These are phyloP conservation scores for Stereocaulon alpinum DNA, from an alignment of 495 filamentous ascomycete genomes.

Conservation along the genomic window DNA sequence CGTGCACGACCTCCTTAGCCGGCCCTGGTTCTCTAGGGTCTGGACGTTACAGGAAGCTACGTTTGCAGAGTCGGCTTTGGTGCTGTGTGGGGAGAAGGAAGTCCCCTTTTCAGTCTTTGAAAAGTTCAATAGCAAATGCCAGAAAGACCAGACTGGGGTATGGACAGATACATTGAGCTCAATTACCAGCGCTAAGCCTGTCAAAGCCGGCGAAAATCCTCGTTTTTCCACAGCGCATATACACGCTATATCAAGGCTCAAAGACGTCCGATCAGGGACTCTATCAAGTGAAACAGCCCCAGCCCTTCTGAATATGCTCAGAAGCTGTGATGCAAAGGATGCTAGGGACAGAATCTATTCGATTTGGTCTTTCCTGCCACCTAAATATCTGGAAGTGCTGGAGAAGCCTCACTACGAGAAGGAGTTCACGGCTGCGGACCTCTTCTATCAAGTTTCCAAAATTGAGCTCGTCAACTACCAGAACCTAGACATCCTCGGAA, in stretches of 20 bases:
- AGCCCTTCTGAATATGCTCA: not conserved
- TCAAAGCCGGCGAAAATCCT: not conserved
- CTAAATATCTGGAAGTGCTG: not conserved
- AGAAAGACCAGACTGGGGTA: not conserved
- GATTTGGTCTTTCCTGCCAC: not conserved
- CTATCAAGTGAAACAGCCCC: not conserved
- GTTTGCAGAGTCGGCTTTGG: not conserved
- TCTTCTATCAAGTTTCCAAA: not conserved
- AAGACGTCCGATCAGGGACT: not conserved
- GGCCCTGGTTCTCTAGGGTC: constrained; percentile 14
- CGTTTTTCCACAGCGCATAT: constrained; percentile 3
- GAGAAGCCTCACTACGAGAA: not conserved
- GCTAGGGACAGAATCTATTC: no score
- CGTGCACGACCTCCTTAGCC: constrained; percentile 1
- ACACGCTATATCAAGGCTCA: not conserved
- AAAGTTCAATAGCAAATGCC: not conserved
- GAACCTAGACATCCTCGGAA: not conserved
- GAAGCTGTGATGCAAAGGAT: constrained; percentile 8
- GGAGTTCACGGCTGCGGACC: not conserved
- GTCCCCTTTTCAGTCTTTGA: constrained; percentile 1
- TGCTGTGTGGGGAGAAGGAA: constrained; percentile 9
- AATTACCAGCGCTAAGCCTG: not conserved
- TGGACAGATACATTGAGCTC: not conserved
- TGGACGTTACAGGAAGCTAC: constrained; percentile 14
- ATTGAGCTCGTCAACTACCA: not conserved